Conservation (phyloP, 2,329 filamentous ascomycete species). For the Aspergillus nomiae region DNA sequence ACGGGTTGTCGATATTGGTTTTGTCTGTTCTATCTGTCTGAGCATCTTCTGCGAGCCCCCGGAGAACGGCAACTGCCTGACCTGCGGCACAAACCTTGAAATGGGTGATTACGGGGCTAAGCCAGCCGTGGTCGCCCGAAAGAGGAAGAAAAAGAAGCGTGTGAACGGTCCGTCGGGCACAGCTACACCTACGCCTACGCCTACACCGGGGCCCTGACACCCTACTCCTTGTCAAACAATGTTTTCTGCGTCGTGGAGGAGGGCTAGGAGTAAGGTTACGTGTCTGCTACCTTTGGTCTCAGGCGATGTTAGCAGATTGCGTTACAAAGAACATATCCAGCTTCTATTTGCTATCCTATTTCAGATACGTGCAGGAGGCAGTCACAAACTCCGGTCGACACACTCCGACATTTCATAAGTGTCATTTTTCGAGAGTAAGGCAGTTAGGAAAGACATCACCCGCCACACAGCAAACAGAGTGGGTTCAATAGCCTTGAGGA, state of each 20-base stretch:
- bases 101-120: slow-evolving; percentile 74
- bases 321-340: slow-evolving; percentile 5
- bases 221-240: not conserved
- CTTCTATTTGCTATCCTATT: slow-evolving; percentile 14
- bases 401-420: not conserved
- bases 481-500: not conserved
- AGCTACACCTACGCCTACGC: slow-evolving; percentile 61
- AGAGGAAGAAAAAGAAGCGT: slow-evolving; percentile 76
- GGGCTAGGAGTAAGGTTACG: not conserved
- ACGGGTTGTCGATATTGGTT: slow-evolving; percentile 85
- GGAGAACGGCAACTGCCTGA: slow-evolving; percentile 71
- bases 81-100: slow-evolving; percentile 77
- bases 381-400: not conserved
- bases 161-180: slow-evolving; percentile 50
- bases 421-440: not conserved
- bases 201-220: slow-evolving; percentile 38
- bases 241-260: not conserved
- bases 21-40: slow-evolving; percentile 93
- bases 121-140: slow-evolving; percentile 71
- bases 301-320: not conserved
- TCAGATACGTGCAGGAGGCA: slow-evolving; percentile 9
- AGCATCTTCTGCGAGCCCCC: slow-evolving; percentile 82
- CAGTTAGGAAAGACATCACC: not conserved
- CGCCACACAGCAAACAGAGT: not conserved
- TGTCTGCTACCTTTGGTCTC: not conserved